A percentile compares a stretch with the other conserved stretches of the same genome.
Conservation (phyloP, 306 rosid species). For the Vicia sativa region DNA sequence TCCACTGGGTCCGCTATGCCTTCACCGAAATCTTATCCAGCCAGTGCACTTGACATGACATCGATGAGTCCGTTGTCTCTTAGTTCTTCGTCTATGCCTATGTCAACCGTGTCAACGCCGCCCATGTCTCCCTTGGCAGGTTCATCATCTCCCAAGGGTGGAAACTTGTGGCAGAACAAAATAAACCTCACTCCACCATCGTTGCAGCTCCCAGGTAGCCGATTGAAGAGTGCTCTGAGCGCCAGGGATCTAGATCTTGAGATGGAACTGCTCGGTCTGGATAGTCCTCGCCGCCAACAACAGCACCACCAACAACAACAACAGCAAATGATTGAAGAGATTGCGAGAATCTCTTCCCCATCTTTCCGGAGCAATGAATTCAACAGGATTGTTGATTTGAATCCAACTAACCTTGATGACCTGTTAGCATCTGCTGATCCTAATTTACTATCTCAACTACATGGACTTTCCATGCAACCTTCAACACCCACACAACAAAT, state of each 20-base stretch:
- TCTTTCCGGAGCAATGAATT: conserved; percentile 58
- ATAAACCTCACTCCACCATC: conserved; percentile 80
- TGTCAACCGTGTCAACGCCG: conserved; percentile 81
- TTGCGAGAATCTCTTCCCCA: conserved; percentile 87
- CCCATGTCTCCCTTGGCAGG: conserved; percentile 91
- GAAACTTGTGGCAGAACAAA: conserved; percentile 92
- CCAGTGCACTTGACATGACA: conserved; percentile 61
- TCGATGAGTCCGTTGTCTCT: conserved; percentile 78
- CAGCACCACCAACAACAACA: conserved; percentile 62
- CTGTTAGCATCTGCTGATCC: conserved; percentile 73
- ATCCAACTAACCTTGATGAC: conserved; percentile 87
- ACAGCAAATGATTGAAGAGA: conserved; percentile 82
- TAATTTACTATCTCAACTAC: conserved; percentile 66
- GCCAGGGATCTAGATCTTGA: conserved; percentile 87
- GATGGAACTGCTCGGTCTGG: conserved; percentile 78
- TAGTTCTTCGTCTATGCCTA: conserved; percentile 71
- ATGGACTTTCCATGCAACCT: conserved; percentile 61
- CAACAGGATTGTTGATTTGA: conserved; percentile 68
- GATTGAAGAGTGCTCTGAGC: conserved; percentile 75
- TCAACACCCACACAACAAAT: conserved; percentile 66
- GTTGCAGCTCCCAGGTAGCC: conserved; percentile 87
- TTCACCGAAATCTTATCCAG: conserved; percentile 73
- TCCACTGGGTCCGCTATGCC: conserved; percentile 99
- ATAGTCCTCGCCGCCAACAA: conserved; percentile 57
- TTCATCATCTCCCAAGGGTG: conserved; percentile 83